phyloP scores from a whole-genome alignment of 2,329 filamentous ascomycete species.

The Endoconidiophora polonica region DNA sequence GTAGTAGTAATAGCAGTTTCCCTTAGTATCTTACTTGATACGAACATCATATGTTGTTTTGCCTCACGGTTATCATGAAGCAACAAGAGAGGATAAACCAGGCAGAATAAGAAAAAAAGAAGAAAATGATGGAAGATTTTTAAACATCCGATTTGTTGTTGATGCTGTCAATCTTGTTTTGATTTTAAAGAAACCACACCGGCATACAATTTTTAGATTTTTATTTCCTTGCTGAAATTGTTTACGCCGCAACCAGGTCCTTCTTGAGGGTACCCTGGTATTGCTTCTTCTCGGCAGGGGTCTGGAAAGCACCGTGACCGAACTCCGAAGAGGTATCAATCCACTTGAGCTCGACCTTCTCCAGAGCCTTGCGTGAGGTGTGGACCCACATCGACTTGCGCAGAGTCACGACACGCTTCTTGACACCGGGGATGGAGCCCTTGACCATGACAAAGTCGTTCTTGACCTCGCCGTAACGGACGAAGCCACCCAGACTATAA shows the following conservation, averaged over 20 bases:
- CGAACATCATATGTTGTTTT: too few relatives aligned
- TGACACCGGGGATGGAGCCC: slow-evolving; percentile 91
- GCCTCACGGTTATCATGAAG: too few relatives aligned
- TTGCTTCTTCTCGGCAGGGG: slow-evolving; percentile 90
- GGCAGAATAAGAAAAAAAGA: not conserved
- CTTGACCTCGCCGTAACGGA: slow-evolving; percentile 97
- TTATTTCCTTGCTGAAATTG: slow-evolving; percentile 11
- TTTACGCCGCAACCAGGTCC: slow-evolving; percentile 46
- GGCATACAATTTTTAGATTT: slow-evolving; percentile 12
- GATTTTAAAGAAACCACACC: slow-evolving; percentile 3
- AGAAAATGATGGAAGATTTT: slow-evolving; percentile 4
- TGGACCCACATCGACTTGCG: slow-evolving; percentile 98
- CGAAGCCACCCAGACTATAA: slow-evolving; percentile 86
- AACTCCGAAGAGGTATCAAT: slow-evolving; percentile 99
- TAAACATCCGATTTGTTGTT: slow-evolving; percentile 4
- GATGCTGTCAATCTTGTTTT: too few relatives aligned
- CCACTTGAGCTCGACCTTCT: slow-evolving; percentile 99
- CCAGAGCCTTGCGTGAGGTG: slow-evolving; percentile 84
- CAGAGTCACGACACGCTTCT: slow-evolving; percentile 98
- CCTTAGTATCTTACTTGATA: too few relatives aligned
- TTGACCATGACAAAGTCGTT: slow-evolving; percentile 98
- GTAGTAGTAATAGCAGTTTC: too few relatives aligned
- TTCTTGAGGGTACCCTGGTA: slow-evolving; percentile 99
- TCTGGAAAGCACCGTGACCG: slow-evolving; percentile 99
- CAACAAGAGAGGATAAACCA: not conserved